These are phyloP conservation scores for Porodaedalea pini DNA, from an alignment of 1,284 basidiomycete genomes.

Conservation along the genomic window DNA sequence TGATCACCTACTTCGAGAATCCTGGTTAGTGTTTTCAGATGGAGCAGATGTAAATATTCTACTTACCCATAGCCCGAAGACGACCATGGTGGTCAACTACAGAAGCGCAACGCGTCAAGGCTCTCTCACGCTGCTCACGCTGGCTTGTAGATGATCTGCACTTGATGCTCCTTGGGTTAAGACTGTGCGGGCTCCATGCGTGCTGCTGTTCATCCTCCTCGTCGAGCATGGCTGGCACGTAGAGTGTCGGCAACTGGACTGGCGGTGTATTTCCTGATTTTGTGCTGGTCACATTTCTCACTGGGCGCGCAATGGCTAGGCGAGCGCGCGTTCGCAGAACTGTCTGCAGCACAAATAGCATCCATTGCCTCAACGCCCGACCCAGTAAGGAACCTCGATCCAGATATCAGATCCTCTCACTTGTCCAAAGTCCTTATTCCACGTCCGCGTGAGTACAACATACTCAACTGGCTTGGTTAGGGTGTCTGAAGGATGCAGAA, in stretches of 20 bases:
- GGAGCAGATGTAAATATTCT: background rate
- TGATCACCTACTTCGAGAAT: conserved; percentile 71
- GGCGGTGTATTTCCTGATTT: conserved; percentile 24
- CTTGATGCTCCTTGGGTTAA: background rate
- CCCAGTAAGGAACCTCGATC: conserved; percentile 64
- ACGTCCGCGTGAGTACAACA: conserved; percentile 57
- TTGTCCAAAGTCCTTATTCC: conserved; percentile 81
- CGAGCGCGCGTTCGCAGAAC: conserved; percentile 42
- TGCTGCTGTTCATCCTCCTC: background rate
- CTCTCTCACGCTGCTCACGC: background rate
- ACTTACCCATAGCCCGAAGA: conserved; percentile 77
- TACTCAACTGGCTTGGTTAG: background rate
- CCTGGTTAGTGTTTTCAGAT: conserved; percentile 21
- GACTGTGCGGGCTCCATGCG: background rate
- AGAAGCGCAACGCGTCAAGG: conserved; percentile 5
- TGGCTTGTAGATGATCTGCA: background rate
- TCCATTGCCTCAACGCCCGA: conserved; percentile 53
- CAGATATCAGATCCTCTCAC: conserved; percentile 63
- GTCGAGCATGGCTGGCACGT: conserved; percentile 1
- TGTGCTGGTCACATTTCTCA: conserved; percentile 3
- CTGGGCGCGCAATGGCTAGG: conserved; percentile 28
- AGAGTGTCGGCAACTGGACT: conserved; percentile 9
- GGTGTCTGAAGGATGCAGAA: background rate
- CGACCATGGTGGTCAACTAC: conserved; percentile 48
- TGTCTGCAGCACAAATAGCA: conserved; percentile 51